phyloP scores from a whole-genome alignment of 2,329 filamentous ascomycete species.

The Fusarium sp. region DNA sequence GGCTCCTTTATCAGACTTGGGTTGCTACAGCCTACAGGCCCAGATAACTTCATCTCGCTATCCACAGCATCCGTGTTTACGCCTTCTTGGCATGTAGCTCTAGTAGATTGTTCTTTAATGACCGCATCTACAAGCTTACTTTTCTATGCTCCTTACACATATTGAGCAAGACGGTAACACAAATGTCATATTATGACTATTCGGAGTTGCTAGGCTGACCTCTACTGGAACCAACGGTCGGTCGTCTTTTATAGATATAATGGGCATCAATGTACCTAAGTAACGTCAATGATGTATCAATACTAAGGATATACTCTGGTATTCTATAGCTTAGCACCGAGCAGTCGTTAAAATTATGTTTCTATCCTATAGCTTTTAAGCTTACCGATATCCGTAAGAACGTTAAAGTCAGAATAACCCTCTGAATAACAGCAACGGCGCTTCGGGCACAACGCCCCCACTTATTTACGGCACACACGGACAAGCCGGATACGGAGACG shows the following conservation, averaged over 20 bases:
- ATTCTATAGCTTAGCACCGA: no score
- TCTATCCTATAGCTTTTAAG: neutral
- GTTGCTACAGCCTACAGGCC: conserved; percentile 12
- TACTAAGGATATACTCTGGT: no score
- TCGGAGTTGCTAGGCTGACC: neutral
- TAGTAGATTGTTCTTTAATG: neutral
- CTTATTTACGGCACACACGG: conserved; percentile 9
- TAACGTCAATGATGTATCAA: no score
- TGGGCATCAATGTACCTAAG: no score
- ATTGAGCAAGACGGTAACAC: neutral
- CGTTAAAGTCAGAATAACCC: neutral
- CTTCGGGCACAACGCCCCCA: conserved; percentile 5
- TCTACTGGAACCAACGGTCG: neutral
- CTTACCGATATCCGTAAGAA: neutral
- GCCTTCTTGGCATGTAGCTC: conserved; percentile 24
- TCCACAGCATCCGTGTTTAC: conserved; percentile 10
- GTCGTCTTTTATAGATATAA: no score
- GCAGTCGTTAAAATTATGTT: no score
- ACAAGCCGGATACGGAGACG: conserved; percentile 1
- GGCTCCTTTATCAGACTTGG: conserved; percentile 6
- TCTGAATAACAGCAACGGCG: neutral
- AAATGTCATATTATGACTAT: neutral
- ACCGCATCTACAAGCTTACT: neutral
- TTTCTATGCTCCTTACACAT: neutral
- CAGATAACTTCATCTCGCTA: conserved; percentile 32